Percentiles rank a stretch among this genome's conserved stretches.
phyloP scores from a whole-genome alignment of 129 eudicot genomes.

The Tagetes erecta region DNA sequence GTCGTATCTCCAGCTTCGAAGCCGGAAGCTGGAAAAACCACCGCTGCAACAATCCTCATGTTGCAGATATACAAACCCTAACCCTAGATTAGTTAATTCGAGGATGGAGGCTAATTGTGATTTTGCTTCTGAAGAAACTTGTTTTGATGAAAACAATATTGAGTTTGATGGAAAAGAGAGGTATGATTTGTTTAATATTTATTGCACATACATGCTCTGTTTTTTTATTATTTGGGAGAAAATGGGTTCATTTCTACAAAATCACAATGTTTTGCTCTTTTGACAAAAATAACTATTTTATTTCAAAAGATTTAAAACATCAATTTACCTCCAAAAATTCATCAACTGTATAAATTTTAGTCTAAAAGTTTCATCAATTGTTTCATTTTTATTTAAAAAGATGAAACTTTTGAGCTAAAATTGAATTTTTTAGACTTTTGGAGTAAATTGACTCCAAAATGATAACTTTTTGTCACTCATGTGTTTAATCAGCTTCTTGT shows the following conservation, averaged over 20 bases:
- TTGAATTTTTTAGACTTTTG: too few species aligned
- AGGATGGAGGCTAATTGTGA: conserved; percentile 33
- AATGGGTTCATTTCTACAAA: not conserved
- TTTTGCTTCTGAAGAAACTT: conserved; percentile 46
- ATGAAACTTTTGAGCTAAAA: too few species aligned
- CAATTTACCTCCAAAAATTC: too few species aligned
- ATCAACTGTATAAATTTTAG: too few species aligned
- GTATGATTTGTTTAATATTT: conserved; percentile 32
- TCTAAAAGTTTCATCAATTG: too few species aligned
- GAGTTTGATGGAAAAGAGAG: conserved; percentile 70
- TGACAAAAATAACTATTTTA: too few species aligned
- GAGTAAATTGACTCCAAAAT: too few species aligned
- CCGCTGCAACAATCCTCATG: conserved; percentile 29
- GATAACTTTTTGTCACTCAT: not conserved
- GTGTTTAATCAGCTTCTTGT: conserved; percentile 1
- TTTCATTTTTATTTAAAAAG: too few species aligned
- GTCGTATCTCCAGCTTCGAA: conserved; percentile 68
- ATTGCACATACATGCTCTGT: conserved; percentile 28
- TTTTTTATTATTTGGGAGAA: conserved; percentile 10
- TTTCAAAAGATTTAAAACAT: too few species aligned
- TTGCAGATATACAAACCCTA: conserved; percentile 21
- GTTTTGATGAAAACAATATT: conserved; percentile 71
- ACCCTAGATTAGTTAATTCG: conserved; percentile 13
- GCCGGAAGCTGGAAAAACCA: conserved; percentile 72
- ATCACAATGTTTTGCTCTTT: too few species aligned